Base-by-base conservation (phyloP, 2,329 filamentous ascomycete genomes). In the Proliferodiscus dingleyae region DNA sequence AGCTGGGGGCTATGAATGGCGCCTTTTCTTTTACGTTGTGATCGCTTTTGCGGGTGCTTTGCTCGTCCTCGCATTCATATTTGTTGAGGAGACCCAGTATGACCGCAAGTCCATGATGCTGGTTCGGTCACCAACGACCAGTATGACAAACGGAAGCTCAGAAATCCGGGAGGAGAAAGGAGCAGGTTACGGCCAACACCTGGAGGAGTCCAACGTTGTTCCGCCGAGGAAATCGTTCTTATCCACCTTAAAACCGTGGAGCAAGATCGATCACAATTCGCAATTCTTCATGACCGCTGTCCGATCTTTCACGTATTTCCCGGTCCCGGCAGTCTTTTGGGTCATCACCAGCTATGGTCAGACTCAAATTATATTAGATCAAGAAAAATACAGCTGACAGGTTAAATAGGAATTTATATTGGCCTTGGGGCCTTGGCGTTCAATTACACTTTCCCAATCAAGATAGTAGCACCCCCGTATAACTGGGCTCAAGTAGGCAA, bases 61-160 rank as follows among this genome's bases (percentile, higher is more conserved):
- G 1, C 41, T 55, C 47, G 63, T 78, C 34, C 53, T 73, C 6
- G 68, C 73, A 0, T 78, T 81, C 56, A 64, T 81, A 47, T 75
- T 81, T 54, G 75, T 80, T 49, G 78, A 81, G 51, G 78, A 83
- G 57, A 78, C 77, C 5, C 71, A 72, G 11, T 82, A 81, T 52
- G 62, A 69, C 34, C 66, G 72, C 7, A 32, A 32, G 13, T 5
- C n/a, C 9, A n/a, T n/a, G n/a, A 10, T 32, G 29, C 9, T 15
- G 29, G n/a, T 5, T 32, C 8, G 13, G 29, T 32, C 29, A 15
- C 29, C 29, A 5, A 15, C 29, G 7, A 32, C 7, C 8, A 32
- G 29, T n/a, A 15, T 32, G 7, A n/a, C 29, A 5, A 15, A 32
- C n/a, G 29, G 13, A 15, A n/a, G 15, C 29, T 32, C 29, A 15